These are phyloP conservation scores for Alternaria sp. DNA, from an alignment of 2,329 filamentous ascomycete genomes.

Conservation along the genomic window DNA sequence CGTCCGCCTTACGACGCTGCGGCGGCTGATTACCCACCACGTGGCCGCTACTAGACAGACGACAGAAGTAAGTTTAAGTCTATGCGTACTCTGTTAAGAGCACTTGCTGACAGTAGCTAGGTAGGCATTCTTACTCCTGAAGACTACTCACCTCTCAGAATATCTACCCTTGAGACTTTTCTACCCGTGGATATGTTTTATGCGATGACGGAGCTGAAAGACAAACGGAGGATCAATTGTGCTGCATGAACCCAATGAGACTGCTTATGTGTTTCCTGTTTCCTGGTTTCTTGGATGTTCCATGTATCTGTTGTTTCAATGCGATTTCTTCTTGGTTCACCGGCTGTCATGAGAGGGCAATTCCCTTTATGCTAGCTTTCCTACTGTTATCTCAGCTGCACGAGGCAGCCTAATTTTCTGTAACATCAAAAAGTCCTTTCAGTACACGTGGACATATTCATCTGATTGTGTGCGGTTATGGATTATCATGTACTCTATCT, in stretches of 20 bases:
- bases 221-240: constrained; percentile 11
- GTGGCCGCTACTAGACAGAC: constrained; percentile 45
- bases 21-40: constrained; percentile 56
- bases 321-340: background rate
- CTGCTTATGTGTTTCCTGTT: constrained; percentile 7
- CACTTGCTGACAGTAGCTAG: constrained; percentile 7
- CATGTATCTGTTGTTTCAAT: constrained; percentile 4
- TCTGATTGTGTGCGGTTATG: constrained; percentile 7
- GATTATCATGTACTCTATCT: constrained; percentile 10
- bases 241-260: constrained; percentile 13
- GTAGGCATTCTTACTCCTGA: constrained; percentile 5
- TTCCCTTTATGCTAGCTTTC: constrained; percentile 6
- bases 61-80: constrained; percentile 6
- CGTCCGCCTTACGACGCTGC: constrained; percentile 62
- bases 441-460: constrained; percentile 4
- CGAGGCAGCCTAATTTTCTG: constrained; percentile 4
- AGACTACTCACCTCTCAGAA: background rate
- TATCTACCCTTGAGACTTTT: constrained; percentile 1
- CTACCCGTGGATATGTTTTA: constrained; percentile 13
- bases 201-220: constrained; percentile 11
- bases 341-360: background rate
- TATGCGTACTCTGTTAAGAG: background rate
- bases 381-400: background rate
- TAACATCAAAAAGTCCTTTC: constrained; percentile 3
- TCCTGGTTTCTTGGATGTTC: constrained; percentile 10